These are phyloP conservation scores for Fomitopsis betulina DNA, from an alignment of 1,284 basidiomycete species.

Conservation along the genomic window DNA sequence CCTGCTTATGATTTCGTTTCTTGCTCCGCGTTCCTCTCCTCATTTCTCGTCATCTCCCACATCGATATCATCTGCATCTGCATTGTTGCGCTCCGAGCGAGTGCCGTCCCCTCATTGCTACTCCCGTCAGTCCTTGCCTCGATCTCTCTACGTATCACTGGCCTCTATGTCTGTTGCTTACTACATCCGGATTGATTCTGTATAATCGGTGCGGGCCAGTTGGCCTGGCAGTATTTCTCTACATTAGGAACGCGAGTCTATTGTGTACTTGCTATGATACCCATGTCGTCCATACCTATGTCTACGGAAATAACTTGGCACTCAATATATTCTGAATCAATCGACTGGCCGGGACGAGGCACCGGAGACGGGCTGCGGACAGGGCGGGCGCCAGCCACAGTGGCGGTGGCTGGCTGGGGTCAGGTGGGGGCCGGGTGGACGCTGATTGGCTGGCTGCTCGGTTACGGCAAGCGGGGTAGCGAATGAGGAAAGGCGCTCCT, in stretches of 20 bases:
- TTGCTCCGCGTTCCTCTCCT: not conserved
- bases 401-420: not conserved
- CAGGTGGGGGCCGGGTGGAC: not conserved
- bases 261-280: conserved; percentile 2
- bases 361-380: not conserved
- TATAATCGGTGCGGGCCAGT: conserved; percentile 10
- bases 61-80: not conserved
- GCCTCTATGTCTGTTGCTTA: not conserved
- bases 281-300: conserved; percentile 3
- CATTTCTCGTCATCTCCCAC: not conserved
- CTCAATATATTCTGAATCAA: not conserved
- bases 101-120: not conserved
- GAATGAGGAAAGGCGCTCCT: not conserved
- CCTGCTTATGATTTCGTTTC: conserved; percentile 54
- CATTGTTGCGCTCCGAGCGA: conserved; percentile 1
- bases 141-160: not conserved
- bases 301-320: not conserved
- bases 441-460: not conserved
- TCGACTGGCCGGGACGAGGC: not conserved
- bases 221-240: not conserved
- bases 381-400: not conserved
- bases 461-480: not conserved
- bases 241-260: conserved; percentile 1
- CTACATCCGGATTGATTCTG: conserved; percentile 1
- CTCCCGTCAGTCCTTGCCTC: not conserved